Evolutionary conservation across 2,329 filamentous ascomycete species (phyloP).

Genomic region (Pyrenophora teres): DNA sequence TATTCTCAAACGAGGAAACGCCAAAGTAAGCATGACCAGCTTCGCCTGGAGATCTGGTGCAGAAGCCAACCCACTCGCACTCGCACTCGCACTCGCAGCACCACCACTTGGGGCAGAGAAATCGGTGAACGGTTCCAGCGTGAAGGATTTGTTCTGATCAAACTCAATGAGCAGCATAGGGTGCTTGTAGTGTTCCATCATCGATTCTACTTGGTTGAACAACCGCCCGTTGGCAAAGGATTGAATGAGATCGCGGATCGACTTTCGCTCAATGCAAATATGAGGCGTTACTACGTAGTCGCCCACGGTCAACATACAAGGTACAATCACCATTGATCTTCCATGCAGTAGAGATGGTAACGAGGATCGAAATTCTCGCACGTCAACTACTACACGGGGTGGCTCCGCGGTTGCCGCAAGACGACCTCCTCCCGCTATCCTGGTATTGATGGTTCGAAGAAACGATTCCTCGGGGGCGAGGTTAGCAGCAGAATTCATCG

Average conservation of each 20-base stretch:
- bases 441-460: conserved; percentile 91
- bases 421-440: conserved; percentile 90
- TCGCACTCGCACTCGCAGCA: conserved; percentile 55
- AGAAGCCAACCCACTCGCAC: conserved; percentile 57
- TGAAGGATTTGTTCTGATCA: conserved; percentile 96
- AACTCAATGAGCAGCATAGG: conserved; percentile 97
- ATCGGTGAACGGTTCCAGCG: conserved; percentile 67
- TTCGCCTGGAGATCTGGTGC: conserved; percentile 86
- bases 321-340: conserved; percentile 83
- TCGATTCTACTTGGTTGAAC: conserved; percentile 89
- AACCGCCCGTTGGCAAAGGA: conserved; percentile 91
- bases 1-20: conserved; percentile 86
- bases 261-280: conserved; percentile 95
- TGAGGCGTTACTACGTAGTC: conserved; percentile 92
- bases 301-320: conserved; percentile 93
- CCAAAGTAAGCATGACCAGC: conserved; percentile 86
- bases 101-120: conserved; percentile 28
- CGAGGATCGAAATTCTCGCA: conserved; percentile 93
- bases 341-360: conserved; percentile 90
- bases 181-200: conserved; percentile 89
- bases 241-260: conserved; percentile 84
- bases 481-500: conserved; percentile 69
- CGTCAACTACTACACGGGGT: conserved; percentile 90
- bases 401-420: conserved; percentile 82
- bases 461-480: conserved; percentile 88